phyloP scores from a whole-genome alignment of 2,329 filamentous ascomycete genomes.

The Aspergillus ochraceus region DNA sequence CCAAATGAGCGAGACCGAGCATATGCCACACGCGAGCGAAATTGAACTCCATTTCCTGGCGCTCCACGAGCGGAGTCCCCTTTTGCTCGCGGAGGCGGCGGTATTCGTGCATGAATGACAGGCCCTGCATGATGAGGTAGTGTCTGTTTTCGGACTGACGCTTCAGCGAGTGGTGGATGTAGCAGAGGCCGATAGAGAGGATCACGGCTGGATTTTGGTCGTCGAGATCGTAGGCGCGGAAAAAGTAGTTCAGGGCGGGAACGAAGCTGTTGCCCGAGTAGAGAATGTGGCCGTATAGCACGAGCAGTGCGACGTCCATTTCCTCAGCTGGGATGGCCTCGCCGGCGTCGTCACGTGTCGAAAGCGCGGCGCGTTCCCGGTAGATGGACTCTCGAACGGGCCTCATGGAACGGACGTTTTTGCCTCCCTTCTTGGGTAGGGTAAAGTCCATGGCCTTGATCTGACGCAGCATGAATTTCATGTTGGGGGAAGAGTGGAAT shows the following conservation, averaged over 20 bases:
- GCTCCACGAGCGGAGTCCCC: constrained; percentile 45
- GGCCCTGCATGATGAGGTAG: constrained; percentile 79
- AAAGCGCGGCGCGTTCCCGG: constrained; percentile 43
- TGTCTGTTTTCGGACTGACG: constrained; percentile 88
- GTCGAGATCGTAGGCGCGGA: constrained; percentile 71
- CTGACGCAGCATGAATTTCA: constrained; percentile 89
- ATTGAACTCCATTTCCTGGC: constrained; percentile 81
- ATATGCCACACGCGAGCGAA: constrained; percentile 74
- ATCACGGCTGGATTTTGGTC: constrained; percentile 76
- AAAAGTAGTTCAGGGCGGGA: constrained; percentile 84
- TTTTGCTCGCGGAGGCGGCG: constrained; percentile 58
- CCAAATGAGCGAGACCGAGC: constrained; percentile 70
- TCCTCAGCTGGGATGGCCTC: constrained; percentile 42
- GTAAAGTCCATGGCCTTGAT: constrained; percentile 85
- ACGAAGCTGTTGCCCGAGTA: constrained; percentile 81
- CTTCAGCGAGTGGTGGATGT: constrained; percentile 87
- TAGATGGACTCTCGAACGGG: constrained; percentile 44
- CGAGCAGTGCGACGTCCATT: constrained; percentile 77
- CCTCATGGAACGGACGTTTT: constrained; percentile 23
- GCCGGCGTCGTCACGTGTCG: constrained; percentile 38
- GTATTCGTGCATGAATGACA: constrained; percentile 77
- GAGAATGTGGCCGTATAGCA: constrained; percentile 87
- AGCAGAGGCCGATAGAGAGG: constrained; percentile 77
- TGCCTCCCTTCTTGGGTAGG: constrained; percentile 46
- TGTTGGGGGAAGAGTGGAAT: constrained; percentile 77